A percentile compares a stretch with the other conserved stretches of the same genome.
Conservation (phyloP, 2,329 filamentous ascomycete species). For the Epichloe elymi region DNA sequence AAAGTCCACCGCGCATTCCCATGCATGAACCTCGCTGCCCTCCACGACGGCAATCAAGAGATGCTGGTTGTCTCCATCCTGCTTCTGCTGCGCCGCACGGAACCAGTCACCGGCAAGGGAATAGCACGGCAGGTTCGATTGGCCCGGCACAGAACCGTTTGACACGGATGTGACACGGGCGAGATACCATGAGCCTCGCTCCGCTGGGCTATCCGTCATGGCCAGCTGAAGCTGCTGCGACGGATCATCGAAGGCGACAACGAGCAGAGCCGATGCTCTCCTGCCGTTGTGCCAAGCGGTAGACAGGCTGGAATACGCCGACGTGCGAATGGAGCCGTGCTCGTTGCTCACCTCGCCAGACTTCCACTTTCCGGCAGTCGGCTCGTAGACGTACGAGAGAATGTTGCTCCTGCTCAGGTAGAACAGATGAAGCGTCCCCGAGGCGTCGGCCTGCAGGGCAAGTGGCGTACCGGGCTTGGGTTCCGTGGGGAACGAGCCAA, state of each 20-base stretch:
- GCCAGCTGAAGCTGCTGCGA: slow-evolving; percentile 9
- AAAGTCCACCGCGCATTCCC: slow-evolving; percentile 10
- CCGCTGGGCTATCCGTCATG: slow-evolving; percentile 7
- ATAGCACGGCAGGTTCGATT: slow-evolving; percentile 8
- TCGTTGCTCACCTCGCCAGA: slow-evolving; percentile 3
- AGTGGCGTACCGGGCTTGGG: slow-evolving; percentile 11
- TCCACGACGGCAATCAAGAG: slow-evolving; percentile 10
- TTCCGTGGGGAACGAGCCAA: background rate
- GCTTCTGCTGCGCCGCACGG: background rate
- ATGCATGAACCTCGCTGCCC: slow-evolving; percentile 7
- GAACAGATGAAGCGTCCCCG: slow-evolving; percentile 11
- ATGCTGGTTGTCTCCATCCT: background rate
- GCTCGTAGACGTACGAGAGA: slow-evolving; percentile 8
- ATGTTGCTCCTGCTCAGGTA: slow-evolving; percentile 9
- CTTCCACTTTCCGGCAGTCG: slow-evolving; percentile 8
- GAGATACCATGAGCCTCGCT: slow-evolving; percentile 5
- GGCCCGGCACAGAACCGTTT: slow-evolving; percentile 3
- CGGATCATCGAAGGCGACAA: slow-evolving; percentile 9
- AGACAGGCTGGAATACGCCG: slow-evolving; percentile 9
- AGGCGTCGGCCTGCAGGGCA: slow-evolving; percentile 8
- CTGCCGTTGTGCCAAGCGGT: slow-evolving; percentile 10
- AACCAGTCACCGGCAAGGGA: slow-evolving; percentile 11
- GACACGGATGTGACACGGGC: slow-evolving; percentile 7
- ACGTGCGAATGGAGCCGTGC: slow-evolving; percentile 1
- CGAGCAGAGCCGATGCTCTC: slow-evolving; percentile 5